A percentile compares a stretch with the other conserved stretches of the same genome.
Evolutionary conservation across 331 rosid genomes (phyloP).

Genomic region (Ulmus americana): DNA sequence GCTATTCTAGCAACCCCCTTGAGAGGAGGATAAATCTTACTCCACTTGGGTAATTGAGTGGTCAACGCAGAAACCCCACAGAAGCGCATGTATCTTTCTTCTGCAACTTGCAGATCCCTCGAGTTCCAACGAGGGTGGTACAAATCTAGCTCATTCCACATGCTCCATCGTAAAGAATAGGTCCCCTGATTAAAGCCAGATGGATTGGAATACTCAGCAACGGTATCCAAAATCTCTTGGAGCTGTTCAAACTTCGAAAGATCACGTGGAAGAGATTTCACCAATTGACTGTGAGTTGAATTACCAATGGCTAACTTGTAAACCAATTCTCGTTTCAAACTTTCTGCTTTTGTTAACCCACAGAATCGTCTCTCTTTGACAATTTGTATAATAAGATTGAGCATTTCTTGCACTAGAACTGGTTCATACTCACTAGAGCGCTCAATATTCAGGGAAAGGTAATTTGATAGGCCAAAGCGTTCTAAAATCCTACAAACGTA

Average conservation of each 20-base stretch:
- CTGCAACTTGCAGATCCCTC: constrained; percentile 83
- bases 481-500: constrained; percentile 69
- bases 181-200: constrained; percentile 96
- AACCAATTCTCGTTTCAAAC: constrained; percentile 80
- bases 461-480: constrained; percentile 72
- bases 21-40: constrained; percentile 69
- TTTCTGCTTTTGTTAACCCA: constrained; percentile 72
- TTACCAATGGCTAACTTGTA: constrained; percentile 73
- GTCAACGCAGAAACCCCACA: constrained; percentile 59
- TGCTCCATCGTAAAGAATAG: constrained; percentile 77
- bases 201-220: constrained; percentile 75
- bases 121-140: constrained; percentile 95
- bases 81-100: constrained; percentile 85
- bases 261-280: constrained; percentile 91
- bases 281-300: constrained; percentile 86
- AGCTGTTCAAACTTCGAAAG: constrained; percentile 71
- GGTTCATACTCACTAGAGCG: constrained; percentile 79
- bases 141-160: constrained; percentile 85
- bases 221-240: constrained; percentile 59
- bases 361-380: constrained; percentile 87
- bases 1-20: constrained; percentile 69
- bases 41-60: constrained; percentile 76
- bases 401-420: constrained; percentile 85
- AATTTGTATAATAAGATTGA: constrained; percentile 78
- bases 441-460: constrained; percentile 59